Evolutionary conservation across 2,329 filamentous ascomycete species (phyloP).

Genomic region (Escovopsis weberi): DNA sequence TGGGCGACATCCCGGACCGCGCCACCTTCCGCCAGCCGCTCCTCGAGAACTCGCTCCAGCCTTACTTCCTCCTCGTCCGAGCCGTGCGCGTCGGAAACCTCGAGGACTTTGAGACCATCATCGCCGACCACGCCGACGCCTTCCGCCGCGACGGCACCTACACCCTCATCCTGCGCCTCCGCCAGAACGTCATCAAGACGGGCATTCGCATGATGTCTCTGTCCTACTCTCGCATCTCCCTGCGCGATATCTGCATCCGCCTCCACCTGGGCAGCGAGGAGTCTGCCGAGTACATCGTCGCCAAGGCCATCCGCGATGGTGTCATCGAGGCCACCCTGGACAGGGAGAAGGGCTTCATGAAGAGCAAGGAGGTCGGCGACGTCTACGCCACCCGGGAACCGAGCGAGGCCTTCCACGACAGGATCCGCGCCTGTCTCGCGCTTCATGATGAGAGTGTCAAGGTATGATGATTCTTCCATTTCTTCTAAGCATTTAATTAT

Average conservation of each 20-base stretch:
- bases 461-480: slow-evolving; percentile 35
- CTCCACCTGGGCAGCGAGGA: slow-evolving; percentile 90
- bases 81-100: slow-evolving; percentile 94
- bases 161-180: slow-evolving; percentile 81
- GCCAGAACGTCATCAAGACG: slow-evolving; percentile 98
- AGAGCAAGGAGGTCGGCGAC: slow-evolving; percentile 92
- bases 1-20: slow-evolving; percentile 96
- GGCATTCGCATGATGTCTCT: slow-evolving; percentile 98
- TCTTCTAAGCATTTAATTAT: background rate
- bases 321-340: slow-evolving; percentile 93
- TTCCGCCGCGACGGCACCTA: slow-evolving; percentile 94
- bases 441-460: slow-evolving; percentile 97
- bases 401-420: slow-evolving; percentile 93
- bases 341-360: slow-evolving; percentile 92
- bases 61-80: slow-evolving; percentile 87
- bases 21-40: slow-evolving; percentile 82
- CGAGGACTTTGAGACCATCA: slow-evolving; percentile 79
- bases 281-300: slow-evolving; percentile 97
- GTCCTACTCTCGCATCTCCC: slow-evolving; percentile 91
- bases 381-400: slow-evolving; percentile 94
- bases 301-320: slow-evolving; percentile 93
- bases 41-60: slow-evolving; percentile 75
- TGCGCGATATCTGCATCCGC: slow-evolving; percentile 93
- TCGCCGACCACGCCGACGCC: slow-evolving; percentile 63
- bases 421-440: slow-evolving; percentile 79